Base-by-base conservation (phyloP, 352 stramenopile genomes). In the Phytophthora fragariae region DNA sequence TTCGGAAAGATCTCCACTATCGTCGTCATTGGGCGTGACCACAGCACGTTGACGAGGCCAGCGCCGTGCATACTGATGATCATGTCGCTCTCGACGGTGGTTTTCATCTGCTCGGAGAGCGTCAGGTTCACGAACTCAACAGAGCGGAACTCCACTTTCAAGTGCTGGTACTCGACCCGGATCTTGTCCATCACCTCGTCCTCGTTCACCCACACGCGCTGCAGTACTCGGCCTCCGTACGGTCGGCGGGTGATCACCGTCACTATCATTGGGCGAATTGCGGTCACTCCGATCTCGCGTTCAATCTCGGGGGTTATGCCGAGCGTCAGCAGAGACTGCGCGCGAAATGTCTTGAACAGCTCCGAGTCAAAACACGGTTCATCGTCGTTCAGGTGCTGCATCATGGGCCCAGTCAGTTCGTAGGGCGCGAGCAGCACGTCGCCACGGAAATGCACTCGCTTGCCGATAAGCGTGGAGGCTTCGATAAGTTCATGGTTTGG, bases 31-130 rank as follows among this genome's bases (percentile, higher is more conserved):
- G 85, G 85, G 5, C 79, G 77, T 12, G 85, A 66, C 84, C 87
- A 95, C 0, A 91, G 19, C 0, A 94, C 80, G 54, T 96, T 96
- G 3, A 93, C 85, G 57, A 96, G 82, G 19, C 89, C 89, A 19
- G 89, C 89, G 50, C 89, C 89, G 62, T 96, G 89, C 89, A 94
- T 96, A 8, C 87, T 81, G 53, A 96, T 88, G 21, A 96, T 85
- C 37, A 96, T 79, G 62, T 93, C 87, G 54, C 87, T 94, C 15
- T 86, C 72, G 6, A 89, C 68, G 24, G 88, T 86, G 21, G 82
- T 72, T 5, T 64, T 65, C 79, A 96, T 96, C 66, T 96, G 89
- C 46, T 92, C 76, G 3, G 52, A 15, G 2, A 93, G 67, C 17
- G 81, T 75, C 9, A 92, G 41, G 17, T 81, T 78, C 27, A 88